phyloP scores from a whole-genome alignment of 768 basidiomycete species.

The Gyrodon lividus region DNA sequence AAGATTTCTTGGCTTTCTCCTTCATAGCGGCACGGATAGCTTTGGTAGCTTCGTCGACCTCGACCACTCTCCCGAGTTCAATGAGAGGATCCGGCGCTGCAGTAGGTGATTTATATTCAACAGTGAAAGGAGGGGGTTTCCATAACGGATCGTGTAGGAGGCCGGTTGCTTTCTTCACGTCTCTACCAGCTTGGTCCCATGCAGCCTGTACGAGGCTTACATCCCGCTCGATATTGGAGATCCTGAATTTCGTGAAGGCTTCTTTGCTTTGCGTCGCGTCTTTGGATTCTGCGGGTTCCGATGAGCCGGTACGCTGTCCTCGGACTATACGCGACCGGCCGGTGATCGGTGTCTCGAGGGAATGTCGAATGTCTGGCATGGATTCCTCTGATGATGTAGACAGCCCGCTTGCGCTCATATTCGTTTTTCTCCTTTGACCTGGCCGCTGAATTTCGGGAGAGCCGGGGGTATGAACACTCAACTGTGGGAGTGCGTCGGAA shows the following conservation, averaged over 20 bases:
- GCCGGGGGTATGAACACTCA: conserved; percentile 33
- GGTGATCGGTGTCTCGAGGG: conserved; percentile 43
- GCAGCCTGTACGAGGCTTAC: conserved; percentile 53
- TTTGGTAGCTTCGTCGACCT: conserved; percentile 71
- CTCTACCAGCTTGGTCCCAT: conserved; percentile 61
- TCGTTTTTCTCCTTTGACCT: conserved; percentile 46
- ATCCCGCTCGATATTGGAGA: conserved; percentile 54
- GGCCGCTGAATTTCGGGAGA: conserved; percentile 61
- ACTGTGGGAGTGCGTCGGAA: conserved; percentile 31
- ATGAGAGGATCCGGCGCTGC: conserved; percentile 16
- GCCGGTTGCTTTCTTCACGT: conserved; percentile 57
- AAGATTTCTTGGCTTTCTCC: conserved; percentile 80
- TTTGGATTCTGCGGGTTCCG: conserved; percentile 31
- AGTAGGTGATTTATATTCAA: conserved; percentile 17
- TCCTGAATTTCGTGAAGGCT: conserved; percentile 55
- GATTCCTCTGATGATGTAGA: conserved; percentile 74
- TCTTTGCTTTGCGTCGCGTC: conserved; percentile 20
- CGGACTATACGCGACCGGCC: conserved; percentile 51
- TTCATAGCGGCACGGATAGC: conserved; percentile 62
- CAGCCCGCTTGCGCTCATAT: conserved; percentile 38
- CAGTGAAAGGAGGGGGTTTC: conserved; percentile 36
- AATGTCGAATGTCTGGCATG: conserved; percentile 45
- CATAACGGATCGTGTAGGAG: conserved; percentile 59
- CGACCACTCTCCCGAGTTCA: conserved; percentile 62
- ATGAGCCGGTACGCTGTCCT: conserved; percentile 37